phyloP scores from a whole-genome alignment of 352 stramenopile species.

The Sclerospora graminicola region DNA sequence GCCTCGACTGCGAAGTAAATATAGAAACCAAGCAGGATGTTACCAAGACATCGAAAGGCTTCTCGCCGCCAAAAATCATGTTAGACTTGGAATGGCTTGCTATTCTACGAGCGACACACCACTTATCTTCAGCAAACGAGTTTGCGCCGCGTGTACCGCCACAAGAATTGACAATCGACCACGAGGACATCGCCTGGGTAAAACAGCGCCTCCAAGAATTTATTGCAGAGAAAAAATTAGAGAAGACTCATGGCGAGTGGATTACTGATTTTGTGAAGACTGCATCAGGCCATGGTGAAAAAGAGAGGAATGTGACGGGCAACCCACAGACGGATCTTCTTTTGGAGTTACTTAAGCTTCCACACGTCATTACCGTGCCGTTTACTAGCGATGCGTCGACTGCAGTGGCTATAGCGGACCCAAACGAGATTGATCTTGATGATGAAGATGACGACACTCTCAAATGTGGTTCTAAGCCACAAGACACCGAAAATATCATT shows the following conservation, averaged over 20 bases:
- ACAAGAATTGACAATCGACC: constrained; percentile 65
- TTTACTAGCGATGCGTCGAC: constrained; percentile 28
- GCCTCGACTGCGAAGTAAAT: background rate
- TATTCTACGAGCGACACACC: constrained; percentile 88
- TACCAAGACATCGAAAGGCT: background rate
- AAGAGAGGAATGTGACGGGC: constrained; percentile 32
- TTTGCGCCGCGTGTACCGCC: constrained; percentile 57
- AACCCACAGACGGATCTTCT: constrained; percentile 95
- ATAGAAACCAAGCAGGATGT: constrained; percentile 3
- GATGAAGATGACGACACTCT: constrained; percentile 27
- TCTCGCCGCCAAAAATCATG: constrained; percentile 52
- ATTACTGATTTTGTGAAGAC: constrained; percentile 76
- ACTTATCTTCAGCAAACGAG: constrained; percentile 61
- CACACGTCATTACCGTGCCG: constrained; percentile 91
- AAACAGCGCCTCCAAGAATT: constrained; percentile 36
- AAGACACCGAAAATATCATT: constrained; percentile 7
- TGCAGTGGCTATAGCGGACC: constrained; percentile 21
- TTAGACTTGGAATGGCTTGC: constrained; percentile 94
- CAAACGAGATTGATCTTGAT: constrained; percentile 50
- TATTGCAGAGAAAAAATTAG: constrained; percentile 36
- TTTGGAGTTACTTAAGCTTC: constrained; percentile 86
- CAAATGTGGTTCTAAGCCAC: constrained; percentile 5
- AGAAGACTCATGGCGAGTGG: constrained; percentile 50
- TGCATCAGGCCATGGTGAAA: constrained; percentile 45
- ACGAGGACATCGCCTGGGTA: constrained; percentile 74